phyloP scores from a whole-genome alignment of 768 basidiomycete species.

The Suillus clintonianus region DNA sequence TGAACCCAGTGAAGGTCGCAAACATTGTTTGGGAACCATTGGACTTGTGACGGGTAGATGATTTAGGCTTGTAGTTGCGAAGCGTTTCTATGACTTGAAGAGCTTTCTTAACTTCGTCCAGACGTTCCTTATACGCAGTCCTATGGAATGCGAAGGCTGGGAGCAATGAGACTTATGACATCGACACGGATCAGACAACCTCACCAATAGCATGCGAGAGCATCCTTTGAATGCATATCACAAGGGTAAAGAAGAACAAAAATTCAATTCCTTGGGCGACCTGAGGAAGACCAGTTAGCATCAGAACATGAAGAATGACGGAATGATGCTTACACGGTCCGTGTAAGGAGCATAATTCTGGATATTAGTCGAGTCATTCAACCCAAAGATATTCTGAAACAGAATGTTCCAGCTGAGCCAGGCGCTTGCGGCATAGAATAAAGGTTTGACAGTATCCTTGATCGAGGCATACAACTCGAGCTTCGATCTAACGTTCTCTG shows the following conservation, averaged over 20 bases:
- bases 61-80: slow-evolving; percentile 60
- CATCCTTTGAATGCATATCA: slow-evolving; percentile 65
- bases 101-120: slow-evolving; percentile 54
- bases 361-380: slow-evolving; percentile 44
- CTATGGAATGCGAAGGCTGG: slow-evolving; percentile 73
- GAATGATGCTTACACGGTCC: slow-evolving; percentile 42
- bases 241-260: slow-evolving; percentile 71
- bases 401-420: slow-evolving; percentile 80
- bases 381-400: slow-evolving; percentile 62
- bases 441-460: slow-evolving; percentile 69
- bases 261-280: slow-evolving; percentile 68
- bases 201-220: slow-evolving; percentile 64
- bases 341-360: slow-evolving; percentile 64
- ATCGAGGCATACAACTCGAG: slow-evolving; percentile 71
- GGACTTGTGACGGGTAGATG: slow-evolving; percentile 18
- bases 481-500: slow-evolving; percentile 63
- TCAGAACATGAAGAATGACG: neutral
- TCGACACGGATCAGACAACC: neutral
- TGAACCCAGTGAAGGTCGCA: slow-evolving; percentile 27
- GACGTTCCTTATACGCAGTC: slow-evolving; percentile 74
- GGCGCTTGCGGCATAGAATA: slow-evolving; percentile 68
- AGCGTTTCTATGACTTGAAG: slow-evolving; percentile 67
- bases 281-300: slow-evolving; percentile 30
- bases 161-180: neutral
- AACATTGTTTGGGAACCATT: slow-evolving; percentile 47